Conservation (phyloP, 805 yeast species). For the Wickerhamiella kazuoi region DNA sequence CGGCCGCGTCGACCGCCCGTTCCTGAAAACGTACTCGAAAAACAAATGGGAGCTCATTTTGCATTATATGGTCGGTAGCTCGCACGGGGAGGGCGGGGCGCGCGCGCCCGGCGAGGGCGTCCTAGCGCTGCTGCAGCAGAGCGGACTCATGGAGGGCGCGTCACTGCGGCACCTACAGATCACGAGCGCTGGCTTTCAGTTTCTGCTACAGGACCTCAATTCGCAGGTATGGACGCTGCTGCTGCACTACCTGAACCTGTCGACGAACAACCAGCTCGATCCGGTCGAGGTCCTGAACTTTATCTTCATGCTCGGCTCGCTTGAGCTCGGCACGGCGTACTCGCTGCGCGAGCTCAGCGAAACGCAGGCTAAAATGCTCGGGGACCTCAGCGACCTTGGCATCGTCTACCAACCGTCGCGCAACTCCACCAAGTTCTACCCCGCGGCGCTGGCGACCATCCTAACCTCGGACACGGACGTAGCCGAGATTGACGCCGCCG, state of each 20-base stretch:
- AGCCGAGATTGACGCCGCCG: constrained; percentile 38
- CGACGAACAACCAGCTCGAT: constrained; percentile 77
- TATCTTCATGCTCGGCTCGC: constrained; percentile 79
- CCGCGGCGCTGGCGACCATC: constrained; percentile 79
- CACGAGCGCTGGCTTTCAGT: constrained; percentile 88
- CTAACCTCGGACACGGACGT: constrained; percentile 69
- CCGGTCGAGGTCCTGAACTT: constrained; percentile 91
- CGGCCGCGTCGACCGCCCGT: constrained; percentile 31
- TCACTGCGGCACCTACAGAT: constrained; percentile 31
- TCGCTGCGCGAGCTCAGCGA: constrained; percentile 49
- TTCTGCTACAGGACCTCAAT: constrained; percentile 76
- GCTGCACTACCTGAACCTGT: constrained; percentile 68
- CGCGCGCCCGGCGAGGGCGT: constrained; percentile 69
- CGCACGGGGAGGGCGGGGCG: constrained; percentile 28
- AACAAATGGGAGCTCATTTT: constrained; percentile 86
- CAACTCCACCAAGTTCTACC: constrained; percentile 54
- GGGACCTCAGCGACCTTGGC: constrained; percentile 83
- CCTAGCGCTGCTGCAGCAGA: constrained; percentile 51
- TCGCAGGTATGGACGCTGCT: constrained; percentile 89
- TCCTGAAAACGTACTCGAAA: constrained; percentile 64
- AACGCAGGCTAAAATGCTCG: constrained; percentile 73
- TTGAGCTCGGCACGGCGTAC: constrained; percentile 81
- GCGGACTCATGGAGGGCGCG: constrained; percentile 65
- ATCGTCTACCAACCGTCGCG: constrained; percentile 49
- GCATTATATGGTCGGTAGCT: constrained; percentile 94